Evolutionary conservation across 805 yeast species (phyloP).

Genomic region (Candida dendrica): DNA sequence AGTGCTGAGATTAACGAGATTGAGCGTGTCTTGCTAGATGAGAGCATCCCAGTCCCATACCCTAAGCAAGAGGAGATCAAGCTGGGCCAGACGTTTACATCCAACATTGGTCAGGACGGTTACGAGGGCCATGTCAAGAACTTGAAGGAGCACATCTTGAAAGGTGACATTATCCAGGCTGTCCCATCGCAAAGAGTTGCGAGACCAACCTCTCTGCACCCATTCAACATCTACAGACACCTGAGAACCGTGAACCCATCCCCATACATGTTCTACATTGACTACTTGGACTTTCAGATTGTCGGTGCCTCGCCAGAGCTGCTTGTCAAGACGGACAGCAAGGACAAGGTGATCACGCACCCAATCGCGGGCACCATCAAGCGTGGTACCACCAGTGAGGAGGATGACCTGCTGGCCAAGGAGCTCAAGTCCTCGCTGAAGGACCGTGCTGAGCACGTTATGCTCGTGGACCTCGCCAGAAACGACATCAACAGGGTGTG

Average conservation of each 20-base stretch:
- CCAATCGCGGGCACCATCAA: slow-evolving; percentile 97
- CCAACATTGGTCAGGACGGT: slow-evolving; percentile 91
- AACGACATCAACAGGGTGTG: slow-evolving; percentile 96
- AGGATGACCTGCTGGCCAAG: slow-evolving; percentile 79
- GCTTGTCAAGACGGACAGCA: slow-evolving; percentile 70
- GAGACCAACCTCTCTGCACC: slow-evolving; percentile 91
- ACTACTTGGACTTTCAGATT: slow-evolving; percentile 83
- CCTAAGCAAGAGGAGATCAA: slow-evolving; percentile 75
- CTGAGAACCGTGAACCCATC: slow-evolving; percentile 95
- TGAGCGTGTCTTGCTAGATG: slow-evolving; percentile 40
- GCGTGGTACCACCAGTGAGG: slow-evolving; percentile 86
- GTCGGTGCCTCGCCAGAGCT: slow-evolving; percentile 98
- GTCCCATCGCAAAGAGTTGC: slow-evolving; percentile 97
- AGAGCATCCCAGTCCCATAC: slow-evolving; percentile 37
- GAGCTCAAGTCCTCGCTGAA: slow-evolving; percentile 69
- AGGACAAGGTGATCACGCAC: slow-evolving; percentile 79
- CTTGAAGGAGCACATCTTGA: slow-evolving; percentile 73
- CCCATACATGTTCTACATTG: slow-evolving; percentile 92
- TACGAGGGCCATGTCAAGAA: slow-evolving; percentile 75
- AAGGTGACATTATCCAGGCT: slow-evolving; percentile 95
- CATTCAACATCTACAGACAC: slow-evolving; percentile 93
- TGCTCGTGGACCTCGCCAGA: slow-evolving; percentile 96
- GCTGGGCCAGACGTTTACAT: slow-evolving; percentile 61
- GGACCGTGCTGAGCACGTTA: slow-evolving; percentile 96
- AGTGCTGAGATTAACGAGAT: slow-evolving; percentile 49